A percentile compares a stretch with the other conserved stretches of the same genome.
Conservation (phyloP, 495 filamentous ascomycete species). For the Pseudoneurospora amorphoporcata region DNA sequence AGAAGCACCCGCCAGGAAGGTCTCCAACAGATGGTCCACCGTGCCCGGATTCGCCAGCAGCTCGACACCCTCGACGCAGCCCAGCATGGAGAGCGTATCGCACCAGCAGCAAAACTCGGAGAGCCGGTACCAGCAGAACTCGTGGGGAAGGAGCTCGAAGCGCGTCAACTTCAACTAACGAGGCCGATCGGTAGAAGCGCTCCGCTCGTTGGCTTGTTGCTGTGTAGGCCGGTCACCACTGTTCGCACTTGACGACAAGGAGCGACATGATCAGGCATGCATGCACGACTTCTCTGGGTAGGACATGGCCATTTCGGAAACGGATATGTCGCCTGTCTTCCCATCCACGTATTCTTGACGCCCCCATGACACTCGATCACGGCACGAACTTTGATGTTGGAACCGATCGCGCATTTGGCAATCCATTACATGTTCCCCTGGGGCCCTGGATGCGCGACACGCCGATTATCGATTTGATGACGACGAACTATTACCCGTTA, state of each 20-base stretch:
- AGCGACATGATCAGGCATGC: not conserved
- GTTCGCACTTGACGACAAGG: not conserved
- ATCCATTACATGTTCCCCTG: not conserved
- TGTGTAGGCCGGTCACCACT: not conserved
- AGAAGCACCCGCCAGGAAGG: slow-evolving; percentile 17
- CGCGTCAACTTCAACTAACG: not conserved
- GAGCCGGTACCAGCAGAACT: not conserved
- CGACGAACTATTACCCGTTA: not conserved
- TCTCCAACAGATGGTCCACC: slow-evolving; percentile 34
- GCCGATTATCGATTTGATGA: not conserved
- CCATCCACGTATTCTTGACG: not conserved
- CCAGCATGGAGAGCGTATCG: not conserved
- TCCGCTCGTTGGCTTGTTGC: not conserved
- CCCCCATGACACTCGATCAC: not conserved
- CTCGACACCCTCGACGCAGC: not conserved
- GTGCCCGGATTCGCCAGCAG: slow-evolving; percentile 38
- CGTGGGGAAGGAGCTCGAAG: not conserved
- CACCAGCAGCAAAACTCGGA: not conserved
- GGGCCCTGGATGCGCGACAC: not conserved
- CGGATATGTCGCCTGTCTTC: not conserved
- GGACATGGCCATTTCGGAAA: not conserved
- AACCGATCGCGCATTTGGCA: not conserved
- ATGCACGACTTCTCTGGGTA: not conserved
- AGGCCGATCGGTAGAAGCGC: not conserved
- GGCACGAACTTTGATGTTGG: not conserved